phyloP scores from a whole-genome alignment of 805 yeast species.

The Hanseniaspora pseudoguilliermondii region DNA sequence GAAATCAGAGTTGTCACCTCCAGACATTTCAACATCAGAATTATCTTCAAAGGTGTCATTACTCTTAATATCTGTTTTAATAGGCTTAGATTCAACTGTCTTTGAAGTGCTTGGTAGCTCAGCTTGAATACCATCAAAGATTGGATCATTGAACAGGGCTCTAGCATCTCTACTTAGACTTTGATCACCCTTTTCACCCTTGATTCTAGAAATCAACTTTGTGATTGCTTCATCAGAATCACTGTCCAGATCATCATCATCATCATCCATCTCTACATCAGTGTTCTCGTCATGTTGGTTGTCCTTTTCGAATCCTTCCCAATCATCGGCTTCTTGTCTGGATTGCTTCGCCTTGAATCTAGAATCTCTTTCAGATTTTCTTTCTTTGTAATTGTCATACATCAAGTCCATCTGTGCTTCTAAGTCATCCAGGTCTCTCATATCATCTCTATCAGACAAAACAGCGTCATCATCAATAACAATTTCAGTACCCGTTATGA shows the following conservation, averaged over 20 bases:
- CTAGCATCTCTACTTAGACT: constrained; percentile 32
- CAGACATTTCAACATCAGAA: constrained; percentile 15
- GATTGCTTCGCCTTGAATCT: constrained; percentile 55
- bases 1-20: constrained; percentile 27
- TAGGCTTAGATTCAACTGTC: not conserved
- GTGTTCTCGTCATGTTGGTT: constrained; percentile 25
- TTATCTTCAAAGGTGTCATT: constrained; percentile 13
- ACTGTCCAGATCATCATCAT: constrained; percentile 36
- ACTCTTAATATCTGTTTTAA: constrained; percentile 9
- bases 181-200: constrained; percentile 33
- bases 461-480: constrained; percentile 37
- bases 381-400: constrained; percentile 60
- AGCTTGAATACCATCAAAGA: constrained; percentile 38
- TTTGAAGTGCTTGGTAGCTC: constrained; percentile 19
- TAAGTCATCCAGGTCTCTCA: constrained; percentile 46
- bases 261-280: constrained; percentile 28
- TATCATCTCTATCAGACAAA: constrained; percentile 27
- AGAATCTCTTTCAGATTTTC: constrained; percentile 56
- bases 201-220: constrained; percentile 43
- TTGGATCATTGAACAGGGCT: constrained; percentile 39
- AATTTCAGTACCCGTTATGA: constrained; percentile 44
- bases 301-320: constrained; percentile 60
- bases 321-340: constrained; percentile 59
- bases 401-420: constrained; percentile 74
- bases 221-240: constrained; percentile 65